Conservation (phyloP, 2,329 filamentous ascomycete species). For the Rutstroemia sp. region DNA sequence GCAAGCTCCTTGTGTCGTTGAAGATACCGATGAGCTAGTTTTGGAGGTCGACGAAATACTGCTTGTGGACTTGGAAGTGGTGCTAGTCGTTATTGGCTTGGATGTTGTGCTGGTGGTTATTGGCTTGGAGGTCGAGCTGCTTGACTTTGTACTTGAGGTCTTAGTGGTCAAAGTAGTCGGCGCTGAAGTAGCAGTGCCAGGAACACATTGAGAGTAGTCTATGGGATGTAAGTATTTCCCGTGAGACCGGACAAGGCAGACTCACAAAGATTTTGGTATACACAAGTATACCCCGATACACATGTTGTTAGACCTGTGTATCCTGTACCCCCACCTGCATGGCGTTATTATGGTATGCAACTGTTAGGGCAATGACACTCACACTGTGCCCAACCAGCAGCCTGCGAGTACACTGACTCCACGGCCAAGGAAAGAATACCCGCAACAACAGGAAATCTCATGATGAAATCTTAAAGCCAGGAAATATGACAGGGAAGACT, state of each 20-base stretch:
- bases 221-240: not conserved
- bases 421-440: slow-evolving; percentile 1
- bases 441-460: not conserved
- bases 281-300: slow-evolving; percentile 4
- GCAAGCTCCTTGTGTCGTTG: slow-evolving; percentile 9
- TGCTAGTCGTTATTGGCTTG: not conserved
- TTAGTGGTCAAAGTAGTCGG: not conserved
- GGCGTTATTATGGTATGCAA: not conserved
- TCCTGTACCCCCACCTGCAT: slow-evolving; percentile 1
- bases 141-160: not conserved
- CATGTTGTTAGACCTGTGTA: slow-evolving; percentile 7
- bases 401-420: slow-evolving; percentile 7
- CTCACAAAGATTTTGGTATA: slow-evolving; percentile 8
- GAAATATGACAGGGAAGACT: not conserved
- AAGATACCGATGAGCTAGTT: not conserved
- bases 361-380: not conserved
- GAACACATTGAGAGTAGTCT: slow-evolving; percentile 13
- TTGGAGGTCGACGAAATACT: not conserved
- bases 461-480: not conserved
- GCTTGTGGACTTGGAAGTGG: not conserved
- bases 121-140: not conserved
- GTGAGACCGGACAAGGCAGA: not conserved
- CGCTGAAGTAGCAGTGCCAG: not conserved
- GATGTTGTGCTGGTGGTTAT: not conserved
- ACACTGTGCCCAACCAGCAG: slow-evolving; percentile 4